These are phyloP conservation scores for Cutaneotrichosporon mucoides DNA, from an alignment of 1,284 basidiomycete genomes.

Conservation along the genomic window DNA sequence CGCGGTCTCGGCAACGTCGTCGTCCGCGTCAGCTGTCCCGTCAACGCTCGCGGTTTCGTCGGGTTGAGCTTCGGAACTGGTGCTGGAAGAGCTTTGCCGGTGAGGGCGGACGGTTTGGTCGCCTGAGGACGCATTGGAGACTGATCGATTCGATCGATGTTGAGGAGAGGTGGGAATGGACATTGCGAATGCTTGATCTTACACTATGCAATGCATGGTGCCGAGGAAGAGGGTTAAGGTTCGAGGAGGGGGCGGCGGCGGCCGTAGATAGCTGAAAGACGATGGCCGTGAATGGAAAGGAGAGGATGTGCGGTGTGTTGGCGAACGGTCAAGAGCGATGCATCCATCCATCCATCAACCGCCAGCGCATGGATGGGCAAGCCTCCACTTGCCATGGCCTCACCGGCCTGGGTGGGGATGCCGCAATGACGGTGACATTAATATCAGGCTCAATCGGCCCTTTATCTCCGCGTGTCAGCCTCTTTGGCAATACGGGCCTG, in stretches of 20 bases:
- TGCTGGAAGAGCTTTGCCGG: background rate
- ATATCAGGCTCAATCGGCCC: too few species aligned
- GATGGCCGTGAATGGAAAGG: too few species aligned
- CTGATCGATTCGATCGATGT: background rate
- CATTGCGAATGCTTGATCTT: background rate
- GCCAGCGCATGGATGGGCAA: too few species aligned
- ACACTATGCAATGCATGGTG: background rate
- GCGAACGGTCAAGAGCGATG: too few species aligned
- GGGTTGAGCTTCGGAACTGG: background rate
- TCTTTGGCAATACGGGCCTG: too few species aligned
- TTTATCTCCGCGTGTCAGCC: too few species aligned
- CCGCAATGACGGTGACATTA: too few species aligned
- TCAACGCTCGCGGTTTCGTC: background rate
- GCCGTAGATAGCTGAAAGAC: too few species aligned
- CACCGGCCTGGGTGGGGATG: too few species aligned
- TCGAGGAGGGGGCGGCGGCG: background rate
- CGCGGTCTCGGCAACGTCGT: background rate
- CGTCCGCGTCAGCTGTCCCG: background rate
- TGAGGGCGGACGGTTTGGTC: slow-evolving; percentile 2
- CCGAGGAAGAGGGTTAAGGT: background rate
- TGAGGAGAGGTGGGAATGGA: background rate
- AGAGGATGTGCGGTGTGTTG: too few species aligned
- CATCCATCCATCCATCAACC: too few species aligned
- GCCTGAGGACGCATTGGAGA: slow-evolving; percentile 2
- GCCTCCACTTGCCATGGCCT: too few species aligned